Percentiles rank a stretch among this genome's conserved stretches.
Evolutionary conservation across 2,329 filamentous ascomycete genomes (phyloP).

Genomic region (Ophiostoma ulmi): DNA sequence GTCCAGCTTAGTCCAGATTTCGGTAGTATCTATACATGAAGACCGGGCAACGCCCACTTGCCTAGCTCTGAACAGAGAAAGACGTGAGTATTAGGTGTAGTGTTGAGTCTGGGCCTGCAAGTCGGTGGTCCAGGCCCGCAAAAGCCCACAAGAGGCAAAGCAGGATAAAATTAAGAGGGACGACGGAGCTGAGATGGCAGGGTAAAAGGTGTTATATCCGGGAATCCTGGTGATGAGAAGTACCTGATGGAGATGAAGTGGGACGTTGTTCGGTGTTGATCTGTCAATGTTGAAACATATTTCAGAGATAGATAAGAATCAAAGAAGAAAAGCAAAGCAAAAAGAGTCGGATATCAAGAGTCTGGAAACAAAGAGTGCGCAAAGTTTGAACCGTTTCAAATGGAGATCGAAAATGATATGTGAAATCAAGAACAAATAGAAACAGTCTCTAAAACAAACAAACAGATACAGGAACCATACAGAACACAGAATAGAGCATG

Average conservation of each 20-base stretch:
- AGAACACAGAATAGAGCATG: not conserved
- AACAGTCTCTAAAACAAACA: no score
- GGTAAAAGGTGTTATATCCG: not conserved
- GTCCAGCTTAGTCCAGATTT: not conserved
- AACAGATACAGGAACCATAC: no score
- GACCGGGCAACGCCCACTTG: not conserved
- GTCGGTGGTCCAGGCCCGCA: slow-evolving; percentile 14
- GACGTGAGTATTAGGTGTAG: not conserved
- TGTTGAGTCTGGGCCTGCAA: slow-evolving; percentile 8
- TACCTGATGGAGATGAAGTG: not conserved
- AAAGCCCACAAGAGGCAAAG: slow-evolving; percentile 22
- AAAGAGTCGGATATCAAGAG: not conserved
- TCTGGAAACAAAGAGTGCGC: not conserved
- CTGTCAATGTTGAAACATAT: no score
- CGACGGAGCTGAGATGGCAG: not conserved
- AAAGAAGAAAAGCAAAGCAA: no score
- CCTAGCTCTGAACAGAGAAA: not conserved
- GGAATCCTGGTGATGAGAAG: not conserved
- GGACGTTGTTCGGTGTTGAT: not conserved
- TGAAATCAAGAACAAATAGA: not conserved
- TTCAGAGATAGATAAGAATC: not conserved
- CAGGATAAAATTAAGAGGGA: not conserved
- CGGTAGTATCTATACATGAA: slow-evolving; percentile 1
- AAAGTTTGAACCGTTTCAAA: not conserved
- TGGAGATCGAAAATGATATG: not conserved